These are phyloP conservation scores for Acacia confusa DNA, from an alignment of 306 rosid species.

Conservation along the genomic window DNA sequence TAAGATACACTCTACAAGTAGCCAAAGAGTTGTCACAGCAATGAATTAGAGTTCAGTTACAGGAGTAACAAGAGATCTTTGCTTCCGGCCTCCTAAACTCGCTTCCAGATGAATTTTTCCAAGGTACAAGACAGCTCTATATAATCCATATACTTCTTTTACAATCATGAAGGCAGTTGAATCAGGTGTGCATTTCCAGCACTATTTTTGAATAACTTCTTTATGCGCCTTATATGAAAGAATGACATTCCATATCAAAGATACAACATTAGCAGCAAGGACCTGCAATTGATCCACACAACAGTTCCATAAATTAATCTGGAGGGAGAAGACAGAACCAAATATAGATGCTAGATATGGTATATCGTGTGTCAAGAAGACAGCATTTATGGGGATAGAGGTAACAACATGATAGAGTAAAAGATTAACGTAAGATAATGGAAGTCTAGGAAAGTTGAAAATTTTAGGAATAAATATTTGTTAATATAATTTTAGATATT, in stretches of 20 bases:
- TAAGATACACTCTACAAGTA: background rate
- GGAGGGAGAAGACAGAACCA: slow-evolving; percentile 19
- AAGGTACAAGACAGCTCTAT: background rate
- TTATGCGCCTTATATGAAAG: slow-evolving; percentile 93
- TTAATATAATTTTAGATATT: too few species aligned
- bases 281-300: slow-evolving; percentile 58
- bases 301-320: slow-evolving; percentile 11
- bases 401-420: too few species aligned
- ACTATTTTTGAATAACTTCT: slow-evolving; percentile 66
- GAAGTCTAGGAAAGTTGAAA: too few species aligned
- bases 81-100: slow-evolving; percentile 10
- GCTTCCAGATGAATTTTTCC: slow-evolving; percentile 18
- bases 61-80: background rate
- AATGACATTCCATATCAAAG: slow-evolving; percentile 91
- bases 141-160: background rate
- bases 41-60: background rate
- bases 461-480: too few species aligned
- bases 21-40: background rate
- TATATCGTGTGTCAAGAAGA: slow-evolving; percentile 2
- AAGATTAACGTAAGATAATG: too few species aligned
- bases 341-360: slow-evolving; percentile 2
- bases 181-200: slow-evolving; percentile 8
- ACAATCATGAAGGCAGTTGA: background rate
- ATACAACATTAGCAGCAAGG: slow-evolving; percentile 82
- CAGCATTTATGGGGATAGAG: slow-evolving; percentile 5